Percentiles rank a stretch among this genome's conserved stretches.
Conservation (phyloP, 495 filamentous ascomycete species). For the Neurospora hispaniola region DNA sequence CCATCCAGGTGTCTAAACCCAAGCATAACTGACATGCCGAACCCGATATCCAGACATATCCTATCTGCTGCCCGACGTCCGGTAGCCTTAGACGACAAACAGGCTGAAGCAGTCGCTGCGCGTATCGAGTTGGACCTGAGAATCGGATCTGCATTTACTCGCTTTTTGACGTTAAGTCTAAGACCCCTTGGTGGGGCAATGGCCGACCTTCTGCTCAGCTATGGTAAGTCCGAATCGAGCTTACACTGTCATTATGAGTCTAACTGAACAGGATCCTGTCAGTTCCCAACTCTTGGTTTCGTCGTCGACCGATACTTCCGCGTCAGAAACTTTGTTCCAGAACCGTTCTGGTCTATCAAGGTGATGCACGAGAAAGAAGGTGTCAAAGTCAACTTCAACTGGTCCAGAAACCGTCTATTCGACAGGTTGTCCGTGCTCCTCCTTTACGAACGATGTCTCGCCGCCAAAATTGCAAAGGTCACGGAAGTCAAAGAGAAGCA, state of each 20-base stretch:
- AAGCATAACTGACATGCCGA: conserved; percentile 3
- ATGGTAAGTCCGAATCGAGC: conserved; percentile 47
- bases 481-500: conserved; percentile 78
- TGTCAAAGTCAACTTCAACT: conserved; percentile 75
- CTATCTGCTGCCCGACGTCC: conserved; percentile 71
- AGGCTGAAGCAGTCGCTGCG: conserved; percentile 79
- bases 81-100: conserved; percentile 67
- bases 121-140: conserved; percentile 88
- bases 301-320: conserved; percentile 91
- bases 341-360: conserved; percentile 85
- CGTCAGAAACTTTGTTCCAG: conserved; percentile 86
- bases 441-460: conserved; percentile 75
- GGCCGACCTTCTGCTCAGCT: conserved; percentile 61
- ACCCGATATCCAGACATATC: conserved; percentile 50
- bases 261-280: conserved; percentile 63
- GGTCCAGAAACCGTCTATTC: conserved; percentile 75
- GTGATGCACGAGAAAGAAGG: conserved; percentile 67
- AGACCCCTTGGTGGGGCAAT: conserved; percentile 53
- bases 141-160: conserved; percentile 84
- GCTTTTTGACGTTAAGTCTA: conserved; percentile 70
- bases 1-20: neutral
- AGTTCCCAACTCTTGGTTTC: conserved; percentile 94
- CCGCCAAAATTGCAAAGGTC: conserved; percentile 67
- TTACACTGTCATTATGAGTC: neutral
- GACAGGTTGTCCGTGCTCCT: conserved; percentile 73